Percentiles rank a stretch among this genome's conserved stretches.
phyloP scores from a whole-genome alignment of 805 yeast genomes.

The Hyphopichia homilentoma region DNA sequence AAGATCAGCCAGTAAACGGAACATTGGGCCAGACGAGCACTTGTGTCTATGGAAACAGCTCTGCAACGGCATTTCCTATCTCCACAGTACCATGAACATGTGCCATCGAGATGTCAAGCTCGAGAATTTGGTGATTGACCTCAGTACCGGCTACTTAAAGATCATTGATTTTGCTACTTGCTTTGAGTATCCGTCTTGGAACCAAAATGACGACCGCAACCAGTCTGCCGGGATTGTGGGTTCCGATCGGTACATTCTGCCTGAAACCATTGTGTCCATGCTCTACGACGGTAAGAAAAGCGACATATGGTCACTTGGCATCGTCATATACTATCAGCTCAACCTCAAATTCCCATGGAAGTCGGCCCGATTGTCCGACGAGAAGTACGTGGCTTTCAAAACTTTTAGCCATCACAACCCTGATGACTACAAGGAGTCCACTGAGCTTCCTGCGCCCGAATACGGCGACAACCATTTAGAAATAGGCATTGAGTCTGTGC shows the following conservation, averaged over 20 bases:
- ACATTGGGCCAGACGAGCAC: conserved; percentile 8
- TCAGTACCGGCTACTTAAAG: conserved; percentile 26
- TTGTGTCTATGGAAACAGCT: conserved; percentile 41
- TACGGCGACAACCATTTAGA: conserved; percentile 1
- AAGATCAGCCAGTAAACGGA: conserved; percentile 1
- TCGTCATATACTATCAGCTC: conserved; percentile 32
- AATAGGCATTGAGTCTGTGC: conserved; percentile 5
- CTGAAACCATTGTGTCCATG: conserved; percentile 38
- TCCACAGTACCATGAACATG: conserved; percentile 30
- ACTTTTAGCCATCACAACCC: neutral
- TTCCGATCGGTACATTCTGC: conserved; percentile 42
- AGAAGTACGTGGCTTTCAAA: conserved; percentile 11
- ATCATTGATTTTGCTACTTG: conserved; percentile 44
- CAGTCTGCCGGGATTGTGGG: conserved; percentile 46
- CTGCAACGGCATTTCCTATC: conserved; percentile 29
- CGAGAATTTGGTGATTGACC: conserved; percentile 39
- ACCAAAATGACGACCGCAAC: conserved; percentile 2
- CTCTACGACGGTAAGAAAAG: conserved; percentile 37
- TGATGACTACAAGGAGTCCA: neutral
- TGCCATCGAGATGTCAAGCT: conserved; percentile 52
- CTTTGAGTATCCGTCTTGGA: conserved; percentile 5
- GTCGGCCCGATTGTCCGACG: conserved; percentile 33
- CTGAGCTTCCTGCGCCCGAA: neutral
- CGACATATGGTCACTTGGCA: conserved; percentile 52
- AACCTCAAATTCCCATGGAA: conserved; percentile 45